Evolutionary conservation across 2,329 filamentous ascomycete species (phyloP), one percentile per base, ranked within the genome.

Genomic region (Furcasterigmium sp.): DNA sequence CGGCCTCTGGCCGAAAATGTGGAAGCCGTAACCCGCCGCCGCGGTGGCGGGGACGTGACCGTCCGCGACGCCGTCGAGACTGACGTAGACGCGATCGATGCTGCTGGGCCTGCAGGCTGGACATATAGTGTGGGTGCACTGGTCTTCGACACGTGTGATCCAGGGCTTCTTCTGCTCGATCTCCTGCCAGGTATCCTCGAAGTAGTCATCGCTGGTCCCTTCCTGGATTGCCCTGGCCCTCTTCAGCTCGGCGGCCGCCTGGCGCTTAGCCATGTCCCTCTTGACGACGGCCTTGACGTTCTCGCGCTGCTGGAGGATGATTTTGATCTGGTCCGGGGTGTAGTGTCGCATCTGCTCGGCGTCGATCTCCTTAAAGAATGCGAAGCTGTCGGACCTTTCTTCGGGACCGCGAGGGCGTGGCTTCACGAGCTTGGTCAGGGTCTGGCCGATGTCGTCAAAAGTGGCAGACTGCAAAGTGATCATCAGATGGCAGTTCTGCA

Each of bases 91-190:
- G 21, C 76, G 69, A 13, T 70, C 63, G 18, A 59, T 55, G 20
- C 60, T 65, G 1, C 56, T 58, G 5, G 67, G 67, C 4, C 74
- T 70, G 49, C 78, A 82, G 7, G 45, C 46, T 4, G 68, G 65
- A 47, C 78, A 82, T 34, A 69, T 63, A 46, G 64, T 75, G 58
- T 67, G 72, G 35, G 68, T 64, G 46, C 78, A 82, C 53, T 78
- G 72, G 1, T 64, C 51, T 1, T 53, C 53, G 17, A 56, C 47
- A 29, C 47, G 47, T 15, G 63, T 59, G 6, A 69, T 50, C 69
- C 69, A 74, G 13, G 65, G 60, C 42, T 58, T 59, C 30, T 51
- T 52, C 19, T 53, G 13, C 39, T 41, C 20, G 17, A 41, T 18
- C 30, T 41, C 29, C 17, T 37, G n/a, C 25, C 42, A 20, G 36